Base-by-base conservation (phyloP, 2,329 filamentous ascomycete species). In the Pezicula neosporulosa region DNA sequence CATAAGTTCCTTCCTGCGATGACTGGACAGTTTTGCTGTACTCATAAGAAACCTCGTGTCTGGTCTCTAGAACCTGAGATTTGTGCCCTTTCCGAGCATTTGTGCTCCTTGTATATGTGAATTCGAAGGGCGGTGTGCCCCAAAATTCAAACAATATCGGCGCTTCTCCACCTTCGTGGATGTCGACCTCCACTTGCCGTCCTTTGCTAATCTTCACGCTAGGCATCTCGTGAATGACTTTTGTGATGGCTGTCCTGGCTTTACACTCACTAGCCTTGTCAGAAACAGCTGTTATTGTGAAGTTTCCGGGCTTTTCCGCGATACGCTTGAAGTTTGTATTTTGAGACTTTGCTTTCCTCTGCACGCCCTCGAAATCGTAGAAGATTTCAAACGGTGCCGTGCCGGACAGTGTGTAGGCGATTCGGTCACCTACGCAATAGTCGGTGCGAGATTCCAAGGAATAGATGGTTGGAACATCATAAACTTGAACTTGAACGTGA, bases 101-200 rank as follows among this genome's bases (percentile, higher is more conserved):
- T 42, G 90, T 90, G 70, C 87, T 94, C 55, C 94, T 81, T 18
- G 91, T 97, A 69, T 96, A 97, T 51, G 93, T 97, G 67, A 97
- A 99, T 71, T 97, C 94, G 64, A 99, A 99, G 1, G 94, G 94
- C 55, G 94, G 91, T 6, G 89, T 92, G 51, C 95, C 94, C 75
- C 89, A 92, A 72, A 99, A 99, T 63, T 96, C 89, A 62, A 99
- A 97, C 7, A 90, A 74, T 48, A 99, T 91, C 66, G 97, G 90
- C 1, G 94, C 91, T 67, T 95, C 89, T 55, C 91, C 91, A 60
- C 94, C 94, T 74, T 99, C 93, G 68, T 97, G 95, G 56, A 99
- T 99, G 66, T 97, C 94, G 35, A 95, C 86, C 59, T 88, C 84
- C 6, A 85, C 82, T 53, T 89, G 85, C 55, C 82, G 82, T 28